These are phyloP conservation scores for Magnusiomyces paraingens DNA, from an alignment of 1,139 yeast species.

Conservation along the genomic window DNA sequence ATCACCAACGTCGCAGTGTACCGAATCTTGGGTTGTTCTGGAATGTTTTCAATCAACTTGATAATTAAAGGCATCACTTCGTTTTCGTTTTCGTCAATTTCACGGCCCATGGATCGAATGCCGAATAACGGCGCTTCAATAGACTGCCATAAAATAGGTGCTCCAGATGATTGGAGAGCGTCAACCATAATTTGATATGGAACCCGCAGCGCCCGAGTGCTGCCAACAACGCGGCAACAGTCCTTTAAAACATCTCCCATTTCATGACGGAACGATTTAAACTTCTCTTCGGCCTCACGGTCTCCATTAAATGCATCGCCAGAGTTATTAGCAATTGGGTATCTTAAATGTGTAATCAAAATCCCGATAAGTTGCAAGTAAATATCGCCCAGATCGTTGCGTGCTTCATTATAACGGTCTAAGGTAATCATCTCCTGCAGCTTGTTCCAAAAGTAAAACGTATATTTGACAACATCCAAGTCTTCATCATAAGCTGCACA, in stretches of 20 bases:
- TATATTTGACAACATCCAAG: slow-evolving; percentile 80
- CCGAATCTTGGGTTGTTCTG: slow-evolving; percentile 80
- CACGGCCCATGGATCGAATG: slow-evolving; percentile 92
- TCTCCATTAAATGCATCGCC: slow-evolving; percentile 49
- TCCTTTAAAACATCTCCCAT: slow-evolving; percentile 96
- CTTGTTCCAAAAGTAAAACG: slow-evolving; percentile 88
- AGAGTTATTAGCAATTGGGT: slow-evolving; percentile 49
- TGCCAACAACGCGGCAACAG: slow-evolving; percentile 86
- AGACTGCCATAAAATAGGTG: slow-evolving; percentile 61
- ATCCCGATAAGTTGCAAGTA: slow-evolving; percentile 60
- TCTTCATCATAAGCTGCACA: slow-evolving; percentile 64
- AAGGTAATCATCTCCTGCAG: slow-evolving; percentile 65
- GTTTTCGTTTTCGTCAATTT: slow-evolving; percentile 63
- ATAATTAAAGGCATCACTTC: slow-evolving; percentile 71
- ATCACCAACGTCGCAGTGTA: slow-evolving; percentile 89
- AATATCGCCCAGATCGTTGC: slow-evolving; percentile 49
- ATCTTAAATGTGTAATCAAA: slow-evolving; percentile 65
- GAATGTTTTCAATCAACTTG: slow-evolving; percentile 61
- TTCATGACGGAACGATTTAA: slow-evolving; percentile 88
- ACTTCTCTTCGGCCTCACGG: slow-evolving; percentile 83
- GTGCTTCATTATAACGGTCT: slow-evolving; percentile 57
- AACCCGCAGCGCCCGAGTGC: slow-evolving; percentile 56
- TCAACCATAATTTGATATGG: slow-evolving; percentile 52
- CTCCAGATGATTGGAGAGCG: slow-evolving; percentile 32
- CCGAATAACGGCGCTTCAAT: slow-evolving; percentile 88